Base-by-base conservation (phyloP, 305 asterid species). In the Euphrasia arctica region DNA sequence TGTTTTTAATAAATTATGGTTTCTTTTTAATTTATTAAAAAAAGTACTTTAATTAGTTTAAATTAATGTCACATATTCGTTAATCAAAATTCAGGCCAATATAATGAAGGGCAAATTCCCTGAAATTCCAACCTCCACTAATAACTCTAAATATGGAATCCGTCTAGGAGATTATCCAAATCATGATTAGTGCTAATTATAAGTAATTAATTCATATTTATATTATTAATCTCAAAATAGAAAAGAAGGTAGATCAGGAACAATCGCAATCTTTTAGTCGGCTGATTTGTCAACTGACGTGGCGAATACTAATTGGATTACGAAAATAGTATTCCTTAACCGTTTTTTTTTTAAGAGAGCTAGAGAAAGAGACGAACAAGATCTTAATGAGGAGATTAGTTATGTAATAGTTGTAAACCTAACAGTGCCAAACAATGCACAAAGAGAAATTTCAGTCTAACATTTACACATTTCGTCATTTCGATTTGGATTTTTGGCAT, bases 221-320 rank as follows among this genome's bases (percentile, higher is more conserved):
- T 27, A 18, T 27, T 27, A 3, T 28, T 31, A 3, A 28, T 12
- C 29, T 28, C 34, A 9, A 54, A 27, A 1, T 15, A 22, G 27
- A 42, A 12, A 43, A n/a, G n/a, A n/a, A 64, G 84, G 66, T 61
- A 49, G 78, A 14, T 71, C 73, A 75, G 72, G 79, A 67, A 57
- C 58, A 22, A 48, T 39, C 7, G 15, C 13, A 58, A 18, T 49
- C 62, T 62, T 71, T 28, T 65, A 48, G 79, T 74, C 67, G 74
- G 72, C 67, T 55, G 57, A 29, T 66, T 66, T 67, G 12, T 27
- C 41, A 1, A 27, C 22, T 60, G 32, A 69, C 81, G 73, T 68
- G 82, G 62, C 4, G 43, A 27, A 3, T 34, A 41, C 45, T 52
- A 1, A 61, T 67, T 75, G 83, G 72, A 27, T 0, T 18, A 18